A percentile compares a stretch with the other conserved stretches of the same genome.
These are phyloP conservation scores for Cercospora citrullina DNA, from an alignment of 2,329 filamentous ascomycete genomes.

Conservation along the genomic window DNA sequence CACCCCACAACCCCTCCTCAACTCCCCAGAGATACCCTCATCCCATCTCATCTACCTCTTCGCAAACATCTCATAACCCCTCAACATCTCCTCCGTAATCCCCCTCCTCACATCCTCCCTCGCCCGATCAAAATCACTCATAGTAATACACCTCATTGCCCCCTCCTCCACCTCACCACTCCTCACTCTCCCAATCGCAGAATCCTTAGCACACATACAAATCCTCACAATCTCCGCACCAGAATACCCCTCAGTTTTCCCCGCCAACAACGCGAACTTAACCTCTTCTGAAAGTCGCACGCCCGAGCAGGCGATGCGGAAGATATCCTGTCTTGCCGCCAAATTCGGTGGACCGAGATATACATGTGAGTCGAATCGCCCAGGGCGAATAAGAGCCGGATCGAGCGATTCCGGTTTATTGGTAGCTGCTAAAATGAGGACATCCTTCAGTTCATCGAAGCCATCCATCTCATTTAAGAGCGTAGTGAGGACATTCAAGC, in stretches of 20 bases:
- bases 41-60: not conserved
- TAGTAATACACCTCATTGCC: constrained; percentile 34
- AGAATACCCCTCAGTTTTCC: constrained; percentile 71
- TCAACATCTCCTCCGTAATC: constrained; percentile 61
- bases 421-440: constrained; percentile 86
- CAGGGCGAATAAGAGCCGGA: constrained; percentile 78
- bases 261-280: constrained; percentile 63
- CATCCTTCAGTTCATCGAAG: constrained; percentile 78
- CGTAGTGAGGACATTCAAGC: constrained; percentile 83
- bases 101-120: constrained; percentile 52
- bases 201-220: constrained; percentile 43
- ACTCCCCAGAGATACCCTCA: not conserved
- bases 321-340: constrained; percentile 72
- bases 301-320: constrained; percentile 65
- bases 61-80: constrained; percentile 56
- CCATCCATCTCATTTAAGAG: constrained; percentile 95
- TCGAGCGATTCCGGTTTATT: constrained; percentile 88
- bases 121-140: constrained; percentile 48
- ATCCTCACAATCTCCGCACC: constrained; percentile 77
- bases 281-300: constrained; percentile 64
- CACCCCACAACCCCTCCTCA: not conserved
- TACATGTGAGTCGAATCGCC: constrained; percentile 79
- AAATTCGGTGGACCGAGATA: constrained; percentile 81
- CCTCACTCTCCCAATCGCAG: constrained; percentile 13
- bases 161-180: constrained; percentile 37